These are phyloP conservation scores for Coleophoma eucalyptorum DNA, from an alignment of 2,329 filamentous ascomycete genomes.

Conservation along the genomic window DNA sequence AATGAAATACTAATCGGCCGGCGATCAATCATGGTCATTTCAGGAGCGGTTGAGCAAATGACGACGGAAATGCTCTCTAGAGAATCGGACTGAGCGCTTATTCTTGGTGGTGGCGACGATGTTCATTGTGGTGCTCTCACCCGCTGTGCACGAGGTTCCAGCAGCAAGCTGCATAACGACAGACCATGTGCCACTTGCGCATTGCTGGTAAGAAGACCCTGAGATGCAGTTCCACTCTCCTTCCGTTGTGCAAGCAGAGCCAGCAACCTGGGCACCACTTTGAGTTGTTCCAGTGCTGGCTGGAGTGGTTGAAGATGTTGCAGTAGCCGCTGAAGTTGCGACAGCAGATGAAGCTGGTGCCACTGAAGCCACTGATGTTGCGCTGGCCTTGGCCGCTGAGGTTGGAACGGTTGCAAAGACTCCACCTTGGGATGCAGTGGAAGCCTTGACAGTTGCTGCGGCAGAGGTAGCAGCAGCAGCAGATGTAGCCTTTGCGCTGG, in stretches of 20 bases:
- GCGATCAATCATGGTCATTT: slow-evolving; percentile 12
- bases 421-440: slow-evolving; percentile 13
- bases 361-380: slow-evolving; percentile 14
- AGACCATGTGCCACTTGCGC: slow-evolving; percentile 49
- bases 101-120: slow-evolving; percentile 26
- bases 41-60: slow-evolving; percentile 10
- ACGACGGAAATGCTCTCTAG: slow-evolving; percentile 19
- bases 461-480: slow-evolving; percentile 14
- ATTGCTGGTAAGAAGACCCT: slow-evolving; percentile 49
- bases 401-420: slow-evolving; percentile 9
- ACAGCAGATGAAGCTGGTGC: slow-evolving; percentile 15
- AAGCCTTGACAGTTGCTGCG: slow-evolving; percentile 12
- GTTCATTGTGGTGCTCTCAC: slow-evolving; percentile 35
- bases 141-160: slow-evolving; percentile 41
- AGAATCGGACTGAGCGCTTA: slow-evolving; percentile 21
- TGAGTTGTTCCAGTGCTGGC: slow-evolving; percentile 19
- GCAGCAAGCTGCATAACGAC: slow-evolving; percentile 34
- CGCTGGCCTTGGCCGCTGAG: slow-evolving; percentile 14
- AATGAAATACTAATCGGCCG: slow-evolving; percentile 17
- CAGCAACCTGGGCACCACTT: slow-evolving; percentile 27
- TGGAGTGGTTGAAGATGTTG: slow-evolving; percentile 14
- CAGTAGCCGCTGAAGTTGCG: slow-evolving; percentile 17
- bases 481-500: slow-evolving; percentile 8
- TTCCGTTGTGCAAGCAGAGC: slow-evolving; percentile 43
- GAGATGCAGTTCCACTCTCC: slow-evolving; percentile 52